Conservation (phyloP, 2,329 filamentous ascomycete genomes). For the Xylariaceae sp. region DNA sequence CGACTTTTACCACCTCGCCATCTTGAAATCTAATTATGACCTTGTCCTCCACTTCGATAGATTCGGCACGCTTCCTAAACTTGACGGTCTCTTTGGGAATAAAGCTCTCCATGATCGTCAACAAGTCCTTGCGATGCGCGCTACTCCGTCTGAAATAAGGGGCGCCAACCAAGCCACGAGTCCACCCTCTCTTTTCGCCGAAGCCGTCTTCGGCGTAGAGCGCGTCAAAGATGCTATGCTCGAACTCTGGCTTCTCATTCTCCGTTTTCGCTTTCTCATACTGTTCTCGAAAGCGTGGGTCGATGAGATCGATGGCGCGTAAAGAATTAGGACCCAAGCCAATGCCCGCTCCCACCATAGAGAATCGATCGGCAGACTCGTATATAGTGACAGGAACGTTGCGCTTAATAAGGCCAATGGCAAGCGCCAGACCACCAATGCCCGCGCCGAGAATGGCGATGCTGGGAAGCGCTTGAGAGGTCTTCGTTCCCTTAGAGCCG, state of each 20-base stretch:
- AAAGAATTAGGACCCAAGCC: constrained; percentile 46
- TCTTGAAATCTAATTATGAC: constrained; percentile 31
- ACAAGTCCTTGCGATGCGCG: constrained; percentile 45
- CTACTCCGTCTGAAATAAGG: constrained; percentile 42
- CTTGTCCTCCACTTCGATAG: constrained; percentile 23
- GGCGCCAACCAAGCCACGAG: constrained; percentile 41
- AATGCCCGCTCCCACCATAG: constrained; percentile 37
- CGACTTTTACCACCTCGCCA: constrained; percentile 20
- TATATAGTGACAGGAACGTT: constrained; percentile 33
- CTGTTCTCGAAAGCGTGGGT: constrained; percentile 39
- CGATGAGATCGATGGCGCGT: constrained; percentile 45
- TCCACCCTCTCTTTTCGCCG: constrained; percentile 42
- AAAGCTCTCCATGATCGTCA: constrained; percentile 45
- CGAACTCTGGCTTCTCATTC: constrained; percentile 41
- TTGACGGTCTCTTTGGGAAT: constrained; percentile 31
- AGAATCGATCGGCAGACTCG: constrained; percentile 32
- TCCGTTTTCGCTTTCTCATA: constrained; percentile 44
- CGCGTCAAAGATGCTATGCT: constrained; percentile 46
- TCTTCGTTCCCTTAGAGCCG: constrained; percentile 1
- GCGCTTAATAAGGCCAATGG: constrained; percentile 35
- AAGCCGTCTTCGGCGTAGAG: constrained; percentile 44
- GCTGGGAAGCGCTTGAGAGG: constrained; percentile 8
- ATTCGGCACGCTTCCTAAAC: constrained; percentile 31
- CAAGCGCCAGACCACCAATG: constrained; percentile 35
- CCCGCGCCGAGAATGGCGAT: constrained; percentile 36